Percentiles rank a stretch among this genome's conserved stretches.
phyloP scores from a whole-genome alignment of 306 rosid genomes.

The Cotoneaster glaucophyllus region DNA sequence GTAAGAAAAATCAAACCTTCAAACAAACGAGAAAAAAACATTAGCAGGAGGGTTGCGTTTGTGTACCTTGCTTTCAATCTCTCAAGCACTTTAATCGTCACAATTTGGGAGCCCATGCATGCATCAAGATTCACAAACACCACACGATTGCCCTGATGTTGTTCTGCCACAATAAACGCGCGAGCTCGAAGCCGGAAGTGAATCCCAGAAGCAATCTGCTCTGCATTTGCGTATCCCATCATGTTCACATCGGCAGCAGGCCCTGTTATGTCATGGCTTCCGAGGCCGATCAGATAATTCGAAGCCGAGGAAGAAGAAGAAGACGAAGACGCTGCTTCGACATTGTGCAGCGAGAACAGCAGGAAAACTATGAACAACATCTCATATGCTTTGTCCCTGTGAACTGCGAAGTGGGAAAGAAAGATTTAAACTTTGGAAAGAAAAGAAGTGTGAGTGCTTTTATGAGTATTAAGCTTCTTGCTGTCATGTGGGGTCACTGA shows the following conservation, averaged over 20 bases:
- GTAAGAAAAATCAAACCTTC: background rate
- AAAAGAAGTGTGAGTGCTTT: background rate
- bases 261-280: slow-evolving; percentile 70
- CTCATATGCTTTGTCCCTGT: background rate
- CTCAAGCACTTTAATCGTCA: slow-evolving; percentile 52
- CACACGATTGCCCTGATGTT: slow-evolving; percentile 33
- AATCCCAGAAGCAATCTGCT: slow-evolving; percentile 52
- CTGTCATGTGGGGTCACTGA: background rate
- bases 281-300: slow-evolving; percentile 53
- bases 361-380: background rate
- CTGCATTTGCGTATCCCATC: slow-evolving; percentile 62
- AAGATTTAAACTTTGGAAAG: background rate
- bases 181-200: slow-evolving; percentile 61
- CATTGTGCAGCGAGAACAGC: background rate
- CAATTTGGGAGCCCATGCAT: slow-evolving; percentile 62
- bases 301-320: slow-evolving; percentile 29
- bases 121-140: slow-evolving; percentile 76
- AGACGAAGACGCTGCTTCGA: background rate
- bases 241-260: slow-evolving; percentile 77
- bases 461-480: background rate
- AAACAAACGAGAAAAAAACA: background rate
- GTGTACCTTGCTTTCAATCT: slow-evolving; percentile 54
- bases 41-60: background rate
- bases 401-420: background rate
- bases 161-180: slow-evolving; percentile 49